Evolutionary conservation across 2,329 filamentous ascomycete genomes (phyloP).

Genomic region (Pestalotiopsis sp.): DNA sequence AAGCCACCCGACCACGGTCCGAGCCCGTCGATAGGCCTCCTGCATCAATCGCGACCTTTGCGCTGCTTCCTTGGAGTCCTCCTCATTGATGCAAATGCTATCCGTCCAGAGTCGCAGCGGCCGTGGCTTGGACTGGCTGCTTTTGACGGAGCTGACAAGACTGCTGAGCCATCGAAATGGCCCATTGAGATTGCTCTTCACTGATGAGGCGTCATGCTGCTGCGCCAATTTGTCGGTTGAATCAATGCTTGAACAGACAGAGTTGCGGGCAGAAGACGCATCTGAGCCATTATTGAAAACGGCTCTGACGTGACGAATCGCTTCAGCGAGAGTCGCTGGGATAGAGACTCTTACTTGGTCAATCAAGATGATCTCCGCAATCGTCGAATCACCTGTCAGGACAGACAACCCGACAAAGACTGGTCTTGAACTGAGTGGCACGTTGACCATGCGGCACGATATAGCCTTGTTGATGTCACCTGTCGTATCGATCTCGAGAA

Average conservation of each 20-base stretch:
- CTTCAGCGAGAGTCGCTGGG: slow-evolving; percentile 30
- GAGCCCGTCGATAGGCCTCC: slow-evolving; percentile 9
- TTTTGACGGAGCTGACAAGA: not conserved
- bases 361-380: slow-evolving; percentile 32
- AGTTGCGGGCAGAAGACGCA: slow-evolving; percentile 14
- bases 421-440: slow-evolving; percentile 23
- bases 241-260: not conserved
- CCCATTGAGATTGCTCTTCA: not conserved
- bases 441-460: slow-evolving; percentile 35
- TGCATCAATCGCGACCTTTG: not conserved
- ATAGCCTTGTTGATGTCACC: slow-evolving; percentile 27
- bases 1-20: slow-evolving; percentile 36
- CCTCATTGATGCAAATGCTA: slow-evolving; percentile 13
- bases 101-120: slow-evolving; percentile 4
- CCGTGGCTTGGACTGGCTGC: not conserved
- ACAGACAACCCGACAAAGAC: slow-evolving; percentile 19
- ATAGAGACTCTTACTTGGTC: slow-evolving; percentile 29
- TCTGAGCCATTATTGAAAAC: slow-evolving; percentile 29
- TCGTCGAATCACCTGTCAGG: slow-evolving; percentile 17
- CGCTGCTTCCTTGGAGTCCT: slow-evolving; percentile 9
- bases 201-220: not conserved
- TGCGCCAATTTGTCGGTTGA: not conserved
- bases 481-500: slow-evolving; percentile 12
- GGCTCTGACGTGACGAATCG: slow-evolving; percentile 33
- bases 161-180: not conserved